Conservation (phyloP, 306 rosid species). For the Castanopsis chinensis region DNA sequence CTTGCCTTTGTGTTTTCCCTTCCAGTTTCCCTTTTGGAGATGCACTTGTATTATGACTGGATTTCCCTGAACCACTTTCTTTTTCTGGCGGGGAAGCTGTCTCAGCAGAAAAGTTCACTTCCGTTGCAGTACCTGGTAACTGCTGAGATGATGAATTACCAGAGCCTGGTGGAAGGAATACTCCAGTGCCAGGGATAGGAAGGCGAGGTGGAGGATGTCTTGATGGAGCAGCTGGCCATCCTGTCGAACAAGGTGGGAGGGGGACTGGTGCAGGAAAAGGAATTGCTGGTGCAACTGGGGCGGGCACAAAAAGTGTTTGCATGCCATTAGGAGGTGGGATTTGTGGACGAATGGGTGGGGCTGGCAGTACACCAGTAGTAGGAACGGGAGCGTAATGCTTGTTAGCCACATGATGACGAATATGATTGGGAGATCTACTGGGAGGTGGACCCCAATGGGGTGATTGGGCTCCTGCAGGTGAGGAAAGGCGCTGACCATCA, state of each 20-base stretch:
- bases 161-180: conserved; percentile 88
- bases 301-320: conserved; percentile 62
- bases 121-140: conserved; percentile 33
- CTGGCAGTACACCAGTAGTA: conserved; percentile 62
- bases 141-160: conserved; percentile 56
- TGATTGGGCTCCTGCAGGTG: conserved; percentile 37
- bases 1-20: conserved; percentile 44
- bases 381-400: conserved; percentile 58
- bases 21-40: conserved; percentile 46
- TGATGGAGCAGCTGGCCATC: conserved; percentile 72
- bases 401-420: conserved; percentile 56
- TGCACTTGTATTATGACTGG: conserved; percentile 27
- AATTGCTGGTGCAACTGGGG: conserved; percentile 55
- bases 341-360: conserved; percentile 59
- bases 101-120: conserved; percentile 41
- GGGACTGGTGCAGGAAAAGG: conserved; percentile 70
- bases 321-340: conserved; percentile 63
- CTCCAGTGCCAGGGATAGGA: conserved; percentile 85
- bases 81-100: conserved; percentile 37
- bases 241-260: conserved; percentile 56
- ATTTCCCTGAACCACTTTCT: conserved; percentile 50
- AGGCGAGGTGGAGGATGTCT: conserved; percentile 82
- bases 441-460: conserved; percentile 70
- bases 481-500: conserved; percentile 52
- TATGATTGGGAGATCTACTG: conserved; percentile 64